Conservation (phyloP, 768 basidiomycete genomes). For the Boletus rubescentipes region DNA sequence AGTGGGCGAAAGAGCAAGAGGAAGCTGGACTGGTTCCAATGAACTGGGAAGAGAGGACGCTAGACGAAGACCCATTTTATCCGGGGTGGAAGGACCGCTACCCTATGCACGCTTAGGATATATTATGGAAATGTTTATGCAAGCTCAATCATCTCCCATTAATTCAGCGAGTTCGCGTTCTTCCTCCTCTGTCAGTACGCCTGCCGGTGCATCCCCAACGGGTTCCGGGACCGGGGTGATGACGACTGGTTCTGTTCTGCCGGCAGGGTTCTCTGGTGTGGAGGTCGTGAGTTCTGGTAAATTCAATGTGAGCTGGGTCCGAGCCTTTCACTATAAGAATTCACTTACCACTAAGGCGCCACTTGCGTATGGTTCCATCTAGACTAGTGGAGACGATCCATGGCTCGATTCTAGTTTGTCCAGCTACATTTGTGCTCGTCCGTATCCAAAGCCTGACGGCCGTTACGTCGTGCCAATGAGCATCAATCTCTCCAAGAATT, state of each 20-base stretch:
- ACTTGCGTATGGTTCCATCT: constrained; percentile 85
- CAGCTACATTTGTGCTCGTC: constrained; percentile 42
- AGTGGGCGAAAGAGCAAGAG: constrained; percentile 51
- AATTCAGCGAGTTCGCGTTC: constrained; percentile 86
- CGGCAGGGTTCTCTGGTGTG: constrained; percentile 20
- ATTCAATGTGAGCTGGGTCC: not conserved
- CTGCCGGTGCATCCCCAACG: constrained; percentile 29
- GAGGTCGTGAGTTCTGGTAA: constrained; percentile 28
- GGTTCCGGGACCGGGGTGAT: constrained; percentile 30
- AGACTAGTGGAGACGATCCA: constrained; percentile 85
- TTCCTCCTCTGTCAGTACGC: constrained; percentile 78
- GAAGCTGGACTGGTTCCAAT: constrained; percentile 43
- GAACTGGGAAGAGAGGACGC: constrained; percentile 49
- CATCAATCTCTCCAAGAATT: constrained; percentile 72
- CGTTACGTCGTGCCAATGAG: constrained; percentile 88
- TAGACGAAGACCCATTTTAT: constrained; percentile 52
- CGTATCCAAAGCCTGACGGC: constrained; percentile 73
- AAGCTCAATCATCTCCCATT: constrained; percentile 41
- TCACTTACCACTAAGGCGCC: constrained; percentile 65
- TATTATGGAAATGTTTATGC: not conserved
- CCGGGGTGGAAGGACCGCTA: constrained; percentile 43
- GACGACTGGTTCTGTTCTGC: constrained; percentile 16
- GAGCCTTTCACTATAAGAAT: not conserved
- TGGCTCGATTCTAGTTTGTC: constrained; percentile 56
- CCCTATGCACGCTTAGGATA: constrained; percentile 12